Evolutionary conservation across 179 eudicot genomes (phyloP).

Genomic region (Actinidia polygama): DNA sequence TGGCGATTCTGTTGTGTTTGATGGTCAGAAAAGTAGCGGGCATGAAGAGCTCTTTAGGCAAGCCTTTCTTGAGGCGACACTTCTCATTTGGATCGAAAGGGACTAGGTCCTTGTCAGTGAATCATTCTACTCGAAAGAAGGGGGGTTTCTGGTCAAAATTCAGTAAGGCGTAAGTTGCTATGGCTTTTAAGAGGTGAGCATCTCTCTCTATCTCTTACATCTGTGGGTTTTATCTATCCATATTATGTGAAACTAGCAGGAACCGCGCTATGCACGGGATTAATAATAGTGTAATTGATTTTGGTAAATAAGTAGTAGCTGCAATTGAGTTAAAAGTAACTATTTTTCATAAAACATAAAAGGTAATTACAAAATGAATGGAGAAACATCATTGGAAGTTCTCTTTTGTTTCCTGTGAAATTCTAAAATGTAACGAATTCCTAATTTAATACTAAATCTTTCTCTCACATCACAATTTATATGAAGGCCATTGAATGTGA

Average conservation of each 20-base stretch:
- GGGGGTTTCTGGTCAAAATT: constrained; percentile 64
- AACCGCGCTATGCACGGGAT: too few relatives aligned
- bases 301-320: too few relatives aligned
- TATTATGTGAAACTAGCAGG: neutral
- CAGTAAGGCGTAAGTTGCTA: constrained; percentile 33
- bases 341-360: neutral
- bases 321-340: too few relatives aligned
- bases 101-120: constrained; percentile 27
- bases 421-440: too few relatives aligned
- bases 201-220: neutral
- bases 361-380: neutral
- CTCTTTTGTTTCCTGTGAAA: neutral
- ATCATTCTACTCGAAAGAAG: constrained; percentile 36
- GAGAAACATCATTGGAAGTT: neutral
- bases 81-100: constrained; percentile 56
- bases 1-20: constrained; percentile 38
- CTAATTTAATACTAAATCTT: too few relatives aligned
- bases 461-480: too few relatives aligned
- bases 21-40: constrained; percentile 26
- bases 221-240: neutral
- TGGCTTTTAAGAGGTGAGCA: constrained; percentile 23
- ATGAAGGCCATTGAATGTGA: too few relatives aligned
- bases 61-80: constrained; percentile 53
- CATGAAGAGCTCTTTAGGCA: constrained; percentile 39
- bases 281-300: too few relatives aligned